Evolutionary conservation across 192 early-diverging fungal genomes (phyloP).

Genomic region (Radiomyces spectabilis): DNA sequence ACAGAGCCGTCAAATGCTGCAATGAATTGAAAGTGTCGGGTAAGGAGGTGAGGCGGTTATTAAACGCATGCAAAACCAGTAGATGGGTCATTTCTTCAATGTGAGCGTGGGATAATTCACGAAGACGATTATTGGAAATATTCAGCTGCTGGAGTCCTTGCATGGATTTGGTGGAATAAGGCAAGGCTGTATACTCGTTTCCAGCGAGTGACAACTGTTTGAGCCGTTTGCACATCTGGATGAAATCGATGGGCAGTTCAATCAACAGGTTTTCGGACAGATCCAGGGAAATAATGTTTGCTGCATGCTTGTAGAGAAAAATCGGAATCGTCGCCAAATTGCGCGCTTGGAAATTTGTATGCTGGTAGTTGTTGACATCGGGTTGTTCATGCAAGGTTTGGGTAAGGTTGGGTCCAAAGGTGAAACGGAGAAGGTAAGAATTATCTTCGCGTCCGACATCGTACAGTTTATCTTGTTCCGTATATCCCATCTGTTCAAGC

Average conservation of each 20-base stretch:
- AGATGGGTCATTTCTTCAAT: slow-evolving; percentile 55
- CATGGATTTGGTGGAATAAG: slow-evolving; percentile 58
- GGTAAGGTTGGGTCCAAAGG: slow-evolving; percentile 40
- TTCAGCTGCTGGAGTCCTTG: slow-evolving; percentile 62
- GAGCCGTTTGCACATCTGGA: slow-evolving; percentile 62
- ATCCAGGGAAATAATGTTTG: slow-evolving; percentile 66
- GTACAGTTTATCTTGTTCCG: slow-evolving; percentile 66
- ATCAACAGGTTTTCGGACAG: slow-evolving; percentile 75
- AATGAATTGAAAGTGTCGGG: slow-evolving; percentile 55
- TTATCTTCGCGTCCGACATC: slow-evolving; percentile 79
- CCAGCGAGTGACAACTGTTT: slow-evolving; percentile 61
- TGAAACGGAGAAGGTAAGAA: slow-evolving; percentile 77
- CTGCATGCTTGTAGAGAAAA: slow-evolving; percentile 61
- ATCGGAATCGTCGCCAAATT: slow-evolving; percentile 76
- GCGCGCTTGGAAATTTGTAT: slow-evolving; percentile 60
- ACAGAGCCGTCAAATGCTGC: slow-evolving; percentile 51
- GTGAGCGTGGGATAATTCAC: slow-evolving; percentile 49
- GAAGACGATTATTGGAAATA: slow-evolving; percentile 70
- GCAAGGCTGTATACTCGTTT: slow-evolving; percentile 63
- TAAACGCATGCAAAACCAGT: slow-evolving; percentile 54
- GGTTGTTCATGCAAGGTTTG: slow-evolving; percentile 35
- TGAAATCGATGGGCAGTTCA: slow-evolving; percentile 78
- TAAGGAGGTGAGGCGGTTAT: slow-evolving; percentile 66
- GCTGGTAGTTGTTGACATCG: slow-evolving; percentile 35
- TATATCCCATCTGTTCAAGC: slow-evolving; percentile 77